phyloP scores from a whole-genome alignment of 805 yeast species.

The Scheffersomyces spartinae region DNA sequence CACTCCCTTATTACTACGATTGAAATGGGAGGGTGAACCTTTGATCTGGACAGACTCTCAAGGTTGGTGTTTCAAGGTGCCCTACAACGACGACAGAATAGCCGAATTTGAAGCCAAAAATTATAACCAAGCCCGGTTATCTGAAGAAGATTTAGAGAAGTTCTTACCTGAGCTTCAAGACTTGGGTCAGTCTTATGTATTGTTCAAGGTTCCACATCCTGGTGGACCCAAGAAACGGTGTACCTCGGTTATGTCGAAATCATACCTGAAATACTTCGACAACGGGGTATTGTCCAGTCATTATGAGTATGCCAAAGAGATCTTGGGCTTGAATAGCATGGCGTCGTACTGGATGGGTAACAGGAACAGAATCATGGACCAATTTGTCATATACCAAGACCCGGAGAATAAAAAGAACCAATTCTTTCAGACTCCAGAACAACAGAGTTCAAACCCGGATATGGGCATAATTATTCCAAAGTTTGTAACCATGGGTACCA shows the following conservation, averaged over 20 bases:
- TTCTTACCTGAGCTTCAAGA: conserved; percentile 13
- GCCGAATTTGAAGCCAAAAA: conserved; percentile 24
- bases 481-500: conserved; percentile 88
- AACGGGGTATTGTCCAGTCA: conserved; percentile 62
- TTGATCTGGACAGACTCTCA: conserved; percentile 63
- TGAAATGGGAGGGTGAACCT: conserved; percentile 81
- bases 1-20: conserved; percentile 62
- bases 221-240: conserved; percentile 69
- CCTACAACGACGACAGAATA: conserved; percentile 17
- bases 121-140: conserved; percentile 20
- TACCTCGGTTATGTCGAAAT: conserved; percentile 66
- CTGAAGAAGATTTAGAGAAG: conserved; percentile 16
- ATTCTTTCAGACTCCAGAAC: conserved; percentile 14
- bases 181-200: conserved; percentile 17
- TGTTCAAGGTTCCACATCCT: conserved; percentile 79
- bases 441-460: conserved; percentile 11
- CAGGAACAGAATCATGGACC: conserved; percentile 72
- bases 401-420: conserved; percentile 11
- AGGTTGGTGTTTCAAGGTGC: conserved; percentile 87
- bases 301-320: conserved; percentile 62
- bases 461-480: conserved; percentile 77
- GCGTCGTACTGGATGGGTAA: conserved; percentile 93
- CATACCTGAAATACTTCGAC: conserved; percentile 62
- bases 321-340: conserved; percentile 62
- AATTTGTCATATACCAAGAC: conserved; percentile 63